Base-by-base conservation (phyloP, 441 rosid species). In the Populus hybrid region DNA sequence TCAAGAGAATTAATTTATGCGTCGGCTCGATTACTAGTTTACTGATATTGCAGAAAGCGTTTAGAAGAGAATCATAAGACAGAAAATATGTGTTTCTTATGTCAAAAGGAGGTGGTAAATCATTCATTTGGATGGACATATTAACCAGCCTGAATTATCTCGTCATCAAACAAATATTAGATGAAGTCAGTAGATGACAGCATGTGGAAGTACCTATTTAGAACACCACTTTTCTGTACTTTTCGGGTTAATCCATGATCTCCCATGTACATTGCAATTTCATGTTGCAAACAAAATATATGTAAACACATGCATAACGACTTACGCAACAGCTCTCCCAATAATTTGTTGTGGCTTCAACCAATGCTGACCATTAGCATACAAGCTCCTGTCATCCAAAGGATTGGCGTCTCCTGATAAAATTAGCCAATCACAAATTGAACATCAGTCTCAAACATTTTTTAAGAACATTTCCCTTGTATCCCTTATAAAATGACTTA, bases 321-420 rank as follows among this genome's bases (percentile, higher is more conserved):
- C 69, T 81, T 88, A 90, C 91, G 92, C 93, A 28, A 88, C 81
- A 18, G 91, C 93, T 83, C 91, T 84, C 18, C 92, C 93, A 83
- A 85, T 79, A 74, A 89, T 86, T 36, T 85, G 86, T 14, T 82
- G 78, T 36, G 72, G 76, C 70, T 84, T 86, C 79, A 89, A 78
- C 93, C 92, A 91, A 38, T 18, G 70, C 64, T 88, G 90, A 36
- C 90, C 86, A 0, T 76, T 67, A 5, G 87, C 83, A 70, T 87
- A 89, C 40, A 89, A 73, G 70, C 68, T 6, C 80, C 88, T 83
- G 66, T 89, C 92, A 77, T 91, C 84, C 9, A 2, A 2, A 2
- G 1, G 0, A 77, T 89, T 91, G 64, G 69, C 83, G 76, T 91
- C 95, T 40, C 92, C 95, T 89, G 87, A 72, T 7, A 53, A 82